Percentiles rank a stretch among this genome's conserved stretches.
These are phyloP conservation scores for Blastobotrys chiropterorum DNA, from an alignment of 805 yeast genomes.

Conservation along the genomic window DNA sequence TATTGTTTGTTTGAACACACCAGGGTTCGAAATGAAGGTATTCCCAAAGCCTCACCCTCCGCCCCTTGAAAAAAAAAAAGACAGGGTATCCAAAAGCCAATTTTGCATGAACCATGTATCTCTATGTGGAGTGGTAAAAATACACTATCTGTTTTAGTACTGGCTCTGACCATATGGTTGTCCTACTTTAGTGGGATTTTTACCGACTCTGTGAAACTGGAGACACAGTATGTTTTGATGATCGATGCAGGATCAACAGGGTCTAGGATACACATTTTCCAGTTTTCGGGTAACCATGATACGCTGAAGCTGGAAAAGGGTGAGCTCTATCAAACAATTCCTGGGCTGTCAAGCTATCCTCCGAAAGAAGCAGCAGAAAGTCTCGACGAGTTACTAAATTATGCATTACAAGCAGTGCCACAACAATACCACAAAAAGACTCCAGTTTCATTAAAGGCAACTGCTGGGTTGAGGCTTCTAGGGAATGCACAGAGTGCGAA, in stretches of 20 bases:
- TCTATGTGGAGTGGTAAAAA: not conserved
- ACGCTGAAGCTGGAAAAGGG: constrained; percentile 77
- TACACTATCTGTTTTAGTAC: not conserved
- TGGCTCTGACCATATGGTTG: not conserved
- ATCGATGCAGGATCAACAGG: constrained; percentile 97
- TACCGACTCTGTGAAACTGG: not conserved
- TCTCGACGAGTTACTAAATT: constrained; percentile 68
- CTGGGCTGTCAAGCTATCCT: constrained; percentile 83
- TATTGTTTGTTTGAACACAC: not conserved
- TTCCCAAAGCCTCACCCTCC: not conserved
- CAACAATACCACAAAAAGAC: constrained; percentile 63
- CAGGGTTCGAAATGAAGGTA: not conserved
- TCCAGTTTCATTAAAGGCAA: constrained; percentile 95
- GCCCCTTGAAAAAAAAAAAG: not conserved
- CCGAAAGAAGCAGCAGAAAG: constrained; percentile 78
- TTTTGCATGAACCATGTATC: not conserved
- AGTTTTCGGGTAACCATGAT: constrained; percentile 59
- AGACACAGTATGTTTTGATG: constrained; percentile 63
- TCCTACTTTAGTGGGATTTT: not conserved
- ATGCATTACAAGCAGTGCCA: constrained; percentile 75
- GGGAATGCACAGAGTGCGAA: constrained; percentile 68
- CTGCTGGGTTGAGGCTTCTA: constrained; percentile 87
- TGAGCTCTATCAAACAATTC: constrained; percentile 77
- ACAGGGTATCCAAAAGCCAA: not conserved
- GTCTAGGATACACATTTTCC: constrained; percentile 86